Conservation (phyloP, 176 grass and related monocot species). For the Phoenix roebelenii region DNA sequence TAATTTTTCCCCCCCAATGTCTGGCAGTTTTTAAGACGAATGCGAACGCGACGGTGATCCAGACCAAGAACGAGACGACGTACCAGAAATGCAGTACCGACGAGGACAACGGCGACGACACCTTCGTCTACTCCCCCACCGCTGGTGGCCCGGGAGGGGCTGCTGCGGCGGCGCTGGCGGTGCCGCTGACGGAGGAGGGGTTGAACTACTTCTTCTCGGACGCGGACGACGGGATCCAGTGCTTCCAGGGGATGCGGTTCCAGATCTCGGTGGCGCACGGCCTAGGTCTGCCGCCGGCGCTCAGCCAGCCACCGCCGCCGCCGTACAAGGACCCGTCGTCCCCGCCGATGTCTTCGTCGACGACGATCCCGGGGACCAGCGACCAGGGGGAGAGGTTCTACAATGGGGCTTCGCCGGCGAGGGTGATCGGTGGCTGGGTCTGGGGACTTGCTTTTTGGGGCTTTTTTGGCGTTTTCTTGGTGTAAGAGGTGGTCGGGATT, state of each 20-base stretch:
- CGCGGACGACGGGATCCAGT: slow-evolving; percentile 42
- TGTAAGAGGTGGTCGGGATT: no score
- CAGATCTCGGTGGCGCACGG: slow-evolving; percentile 36
- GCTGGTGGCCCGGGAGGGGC: slow-evolving; percentile 4
- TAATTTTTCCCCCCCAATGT: not conserved
- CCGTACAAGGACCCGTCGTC: slow-evolving; percentile 2
- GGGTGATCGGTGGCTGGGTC: no score
- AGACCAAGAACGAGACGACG: slow-evolving; percentile 43
- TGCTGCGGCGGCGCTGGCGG: slow-evolving; percentile 11
- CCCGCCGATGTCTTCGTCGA: not conserved
- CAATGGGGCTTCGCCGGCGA: no score
- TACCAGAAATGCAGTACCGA: slow-evolving; percentile 40
- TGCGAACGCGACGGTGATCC: slow-evolving; percentile 50
- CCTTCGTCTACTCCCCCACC: slow-evolving; percentile 27
- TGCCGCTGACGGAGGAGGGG: slow-evolving; percentile 37
- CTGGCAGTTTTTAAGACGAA: slow-evolving; percentile 72
- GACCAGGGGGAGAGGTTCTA: no score
- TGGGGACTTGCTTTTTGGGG: no score
- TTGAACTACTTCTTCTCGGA: slow-evolving; percentile 71
- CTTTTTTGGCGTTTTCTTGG: no score
- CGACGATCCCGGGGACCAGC: no score
- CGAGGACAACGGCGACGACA: slow-evolving; percentile 28
- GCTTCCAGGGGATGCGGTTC: slow-evolving; percentile 64
- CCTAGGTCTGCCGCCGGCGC: slow-evolving; percentile 36
- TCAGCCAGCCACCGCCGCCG: slow-evolving; percentile 17